Conservation (phyloP, 2,329 filamentous ascomycete species). For the Phialophora chinensis region DNA sequence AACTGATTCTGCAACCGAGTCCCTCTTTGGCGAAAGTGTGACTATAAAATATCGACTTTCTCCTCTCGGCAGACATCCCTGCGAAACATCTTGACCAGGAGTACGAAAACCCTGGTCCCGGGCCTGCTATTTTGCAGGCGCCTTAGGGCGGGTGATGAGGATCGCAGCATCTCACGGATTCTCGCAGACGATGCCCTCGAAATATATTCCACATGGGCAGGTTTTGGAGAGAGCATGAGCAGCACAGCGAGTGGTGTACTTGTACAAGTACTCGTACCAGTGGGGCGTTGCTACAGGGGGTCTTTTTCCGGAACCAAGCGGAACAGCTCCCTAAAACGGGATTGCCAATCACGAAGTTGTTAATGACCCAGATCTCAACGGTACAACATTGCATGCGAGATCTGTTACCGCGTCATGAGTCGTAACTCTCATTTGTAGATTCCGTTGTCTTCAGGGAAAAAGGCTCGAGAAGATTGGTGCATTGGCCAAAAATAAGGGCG, state of each 20-base stretch:
- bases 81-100: background rate
- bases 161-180: background rate
- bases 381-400: background rate
- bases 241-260: background rate
- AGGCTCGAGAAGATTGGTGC: background rate
- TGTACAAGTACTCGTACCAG: background rate
- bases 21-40: too few species aligned
- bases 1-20: too few species aligned
- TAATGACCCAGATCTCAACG: background rate
- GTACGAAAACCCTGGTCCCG: background rate
- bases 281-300: background rate
- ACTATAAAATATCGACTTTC: too few species aligned
- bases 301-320: constrained; percentile 5
- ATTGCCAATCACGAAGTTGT: background rate
- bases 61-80: background rate
- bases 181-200: background rate
- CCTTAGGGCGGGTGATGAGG: background rate
- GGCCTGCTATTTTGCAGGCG: background rate
- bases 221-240: background rate
- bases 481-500: background rate
- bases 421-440: background rate
- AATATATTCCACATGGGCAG: background rate
- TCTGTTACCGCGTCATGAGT: background rate
- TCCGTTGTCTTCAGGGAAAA: background rate
- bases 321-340: background rate